phyloP scores from a whole-genome alignment of 2,329 filamentous ascomycete species.

The Cercospora sp. region DNA sequence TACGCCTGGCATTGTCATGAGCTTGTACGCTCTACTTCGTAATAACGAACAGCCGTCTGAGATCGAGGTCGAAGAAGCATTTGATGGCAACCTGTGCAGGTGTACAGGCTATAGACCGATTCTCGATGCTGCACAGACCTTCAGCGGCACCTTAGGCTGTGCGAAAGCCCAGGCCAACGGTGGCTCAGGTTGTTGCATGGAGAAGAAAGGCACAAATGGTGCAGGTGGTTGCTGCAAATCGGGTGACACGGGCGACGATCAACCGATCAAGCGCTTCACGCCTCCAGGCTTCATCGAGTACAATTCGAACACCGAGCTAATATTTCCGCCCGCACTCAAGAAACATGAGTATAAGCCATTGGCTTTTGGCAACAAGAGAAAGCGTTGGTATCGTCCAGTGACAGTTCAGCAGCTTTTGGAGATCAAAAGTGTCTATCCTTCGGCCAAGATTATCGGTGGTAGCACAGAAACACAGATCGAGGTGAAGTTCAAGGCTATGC shows the following conservation, averaged over 20 bases:
- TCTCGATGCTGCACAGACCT: slow-evolving; percentile 88
- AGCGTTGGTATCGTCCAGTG: slow-evolving; percentile 88
- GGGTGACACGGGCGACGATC: slow-evolving; percentile 42
- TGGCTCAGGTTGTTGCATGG: slow-evolving; percentile 71
- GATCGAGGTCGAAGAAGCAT: slow-evolving; percentile 89
- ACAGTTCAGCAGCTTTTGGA: slow-evolving; percentile 84
- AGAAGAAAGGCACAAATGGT: slow-evolving; percentile 44
- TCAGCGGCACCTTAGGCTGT: slow-evolving; percentile 61
- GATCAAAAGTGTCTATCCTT: slow-evolving; percentile 82
- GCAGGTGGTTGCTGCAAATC: slow-evolving; percentile 61
- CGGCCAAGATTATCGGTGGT: slow-evolving; percentile 91
- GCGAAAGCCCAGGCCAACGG: slow-evolving; percentile 59
- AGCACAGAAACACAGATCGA: slow-evolving; percentile 98
- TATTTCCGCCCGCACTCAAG: slow-evolving; percentile 83
- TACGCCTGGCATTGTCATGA: slow-evolving; percentile 97
- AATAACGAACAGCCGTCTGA: slow-evolving; percentile 78
- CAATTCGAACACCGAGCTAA: slow-evolving; percentile 88
- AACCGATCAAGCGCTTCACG: slow-evolving; percentile 65
- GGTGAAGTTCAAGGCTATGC: slow-evolving; percentile 93
- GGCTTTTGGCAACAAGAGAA: slow-evolving; percentile 89
- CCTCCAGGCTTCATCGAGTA: slow-evolving; percentile 93
- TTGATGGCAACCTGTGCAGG: slow-evolving; percentile 92
- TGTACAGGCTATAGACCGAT: slow-evolving; percentile 96
- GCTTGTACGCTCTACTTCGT: slow-evolving; percentile 84
- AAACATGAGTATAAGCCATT: slow-evolving; percentile 80